Percentiles rank a stretch among this genome's conserved stretches.
These are phyloP conservation scores for Fusarium illudens DNA, from an alignment of 2,329 filamentous ascomycete genomes.

Conservation along the genomic window DNA sequence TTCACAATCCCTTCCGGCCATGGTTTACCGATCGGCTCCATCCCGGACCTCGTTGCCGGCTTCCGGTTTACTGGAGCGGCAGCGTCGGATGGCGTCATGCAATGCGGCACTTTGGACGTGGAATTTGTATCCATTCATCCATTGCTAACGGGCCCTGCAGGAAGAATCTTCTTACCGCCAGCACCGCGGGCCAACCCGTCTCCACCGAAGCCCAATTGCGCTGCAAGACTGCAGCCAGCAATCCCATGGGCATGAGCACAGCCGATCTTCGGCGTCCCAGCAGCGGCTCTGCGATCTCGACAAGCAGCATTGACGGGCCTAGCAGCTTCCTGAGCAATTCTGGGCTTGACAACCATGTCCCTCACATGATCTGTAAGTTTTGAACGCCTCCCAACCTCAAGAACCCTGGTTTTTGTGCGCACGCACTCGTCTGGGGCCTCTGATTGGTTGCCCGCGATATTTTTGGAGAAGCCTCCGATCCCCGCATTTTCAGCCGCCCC, in stretches of 20 bases:
- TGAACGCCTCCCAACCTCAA: slow-evolving; percentile 15
- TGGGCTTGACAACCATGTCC: slow-evolving; percentile 54
- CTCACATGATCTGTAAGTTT: slow-evolving; percentile 60
- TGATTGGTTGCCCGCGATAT: slow-evolving; percentile 30
- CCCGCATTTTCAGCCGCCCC: slow-evolving; percentile 41
- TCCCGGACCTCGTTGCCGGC: slow-evolving; percentile 1
- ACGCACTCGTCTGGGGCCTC: background rate
- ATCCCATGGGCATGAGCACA: slow-evolving; percentile 42
- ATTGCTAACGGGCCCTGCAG: slow-evolving; percentile 46
- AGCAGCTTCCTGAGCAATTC: slow-evolving; percentile 41
- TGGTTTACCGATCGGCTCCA: slow-evolving; percentile 14
- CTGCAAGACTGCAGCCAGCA: slow-evolving; percentile 50
- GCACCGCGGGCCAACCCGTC: slow-evolving; percentile 46
- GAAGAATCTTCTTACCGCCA: slow-evolving; percentile 55
- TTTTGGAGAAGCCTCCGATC: slow-evolving; percentile 41
- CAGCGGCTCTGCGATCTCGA: slow-evolving; percentile 46
- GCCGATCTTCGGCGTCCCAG: slow-evolving; percentile 52
- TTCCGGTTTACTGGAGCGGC: slow-evolving; percentile 15
- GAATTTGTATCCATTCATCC: background rate
- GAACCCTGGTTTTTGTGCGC: slow-evolving; percentile 33
- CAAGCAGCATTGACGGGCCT: slow-evolving; percentile 44
- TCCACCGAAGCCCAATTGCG: slow-evolving; percentile 57
- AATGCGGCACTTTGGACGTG: slow-evolving; percentile 11
- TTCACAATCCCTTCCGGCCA: slow-evolving; percentile 7
- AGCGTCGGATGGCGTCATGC: slow-evolving; percentile 27